Base-by-base conservation (phyloP, 805 yeast genomes). In the Metschnikowia kofuensis region DNA sequence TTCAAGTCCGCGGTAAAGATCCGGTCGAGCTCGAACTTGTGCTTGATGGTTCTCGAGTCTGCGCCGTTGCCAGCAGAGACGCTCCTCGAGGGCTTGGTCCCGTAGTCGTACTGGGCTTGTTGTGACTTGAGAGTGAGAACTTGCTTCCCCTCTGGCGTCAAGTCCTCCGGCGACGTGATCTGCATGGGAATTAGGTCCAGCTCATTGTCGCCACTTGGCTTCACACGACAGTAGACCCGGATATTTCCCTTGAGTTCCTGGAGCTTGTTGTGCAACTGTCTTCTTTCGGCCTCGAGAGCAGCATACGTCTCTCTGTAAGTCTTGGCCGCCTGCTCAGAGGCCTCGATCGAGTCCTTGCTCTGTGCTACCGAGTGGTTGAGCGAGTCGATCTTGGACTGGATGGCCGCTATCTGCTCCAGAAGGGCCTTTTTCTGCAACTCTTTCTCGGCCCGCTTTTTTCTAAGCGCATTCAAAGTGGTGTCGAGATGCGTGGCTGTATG, bases 191-290 rank as follows among this genome's bases (percentile, higher is more conserved):
- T 21, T 21, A 31, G 13, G 7, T 40, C 49, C 13, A 26, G 27
- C 8, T 15, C 14, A 2, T 44, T 6, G 16, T 16, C 21, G 2
- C 65, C 52, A 6, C 73, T 68, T 0, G 97, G 97, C 47, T 95
- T 75, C 6, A 92, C 75, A 35, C 99, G 75, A 62, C 97, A 92
- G 58, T 85, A 89, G 0, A 92, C 97, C 41, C 98, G 70, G 32
- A 94, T 90, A 59, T 89, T 94, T 1, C 99, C 98, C 65, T 90
- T 87, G 35, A 92, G 65, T 51, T 89, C 96, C 64, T 90, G 97
- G 6, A 92, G 69, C 52, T 74, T 75, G 60, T 88, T 84, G 60
- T 89, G 97, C 1, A 87, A 63, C 12, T 67, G 59, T 9, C 96
- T 70, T 51, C 97, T 72, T 35, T 70, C 60, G 0, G 71, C 64